Percentiles rank a stretch among this genome's conserved stretches.
Conservation (phyloP, 2,329 filamentous ascomycete genomes). For the Sporothrix brasiliensis region DNA sequence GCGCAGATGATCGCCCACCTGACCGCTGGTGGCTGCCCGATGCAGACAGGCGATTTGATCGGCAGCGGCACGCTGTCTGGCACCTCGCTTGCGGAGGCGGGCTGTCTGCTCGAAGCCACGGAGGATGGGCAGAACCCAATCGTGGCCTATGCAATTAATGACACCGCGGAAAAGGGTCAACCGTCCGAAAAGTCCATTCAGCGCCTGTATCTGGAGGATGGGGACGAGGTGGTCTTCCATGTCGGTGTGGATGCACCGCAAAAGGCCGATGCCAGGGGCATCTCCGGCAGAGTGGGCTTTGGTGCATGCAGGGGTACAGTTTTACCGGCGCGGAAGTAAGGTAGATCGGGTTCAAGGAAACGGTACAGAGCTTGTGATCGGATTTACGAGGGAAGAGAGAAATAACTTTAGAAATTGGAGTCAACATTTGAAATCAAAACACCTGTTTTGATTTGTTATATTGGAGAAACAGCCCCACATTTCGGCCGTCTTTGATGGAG, state of each 20-base stretch:
- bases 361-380: not conserved
- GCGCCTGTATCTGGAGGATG: conserved; percentile 1
- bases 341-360: not conserved
- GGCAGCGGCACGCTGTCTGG: conserved; percentile 5
- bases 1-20: conserved; percentile 21
- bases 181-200: not conserved
- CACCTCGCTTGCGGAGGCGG: not conserved
- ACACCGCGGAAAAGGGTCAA: not conserved
- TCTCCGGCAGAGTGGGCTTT: not conserved
- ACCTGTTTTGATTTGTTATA: not conserved
- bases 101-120: not conserved
- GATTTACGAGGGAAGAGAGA: not conserved
- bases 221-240: not conserved
- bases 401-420: not conserved
- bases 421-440: too few relatives aligned
- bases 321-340: conserved; percentile 1
- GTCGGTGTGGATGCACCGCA: not conserved
- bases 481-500: not conserved
- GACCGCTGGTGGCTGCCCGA: conserved; percentile 15
- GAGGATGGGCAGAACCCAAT: conserved; percentile 7
- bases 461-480: not conserved
- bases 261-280: not conserved
- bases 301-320: not conserved
- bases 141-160: not conserved
- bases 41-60: conserved; percentile 9